Base-by-base conservation (phyloP, 192 early-diverging fungal genomes). In the Podila minutissima region DNA sequence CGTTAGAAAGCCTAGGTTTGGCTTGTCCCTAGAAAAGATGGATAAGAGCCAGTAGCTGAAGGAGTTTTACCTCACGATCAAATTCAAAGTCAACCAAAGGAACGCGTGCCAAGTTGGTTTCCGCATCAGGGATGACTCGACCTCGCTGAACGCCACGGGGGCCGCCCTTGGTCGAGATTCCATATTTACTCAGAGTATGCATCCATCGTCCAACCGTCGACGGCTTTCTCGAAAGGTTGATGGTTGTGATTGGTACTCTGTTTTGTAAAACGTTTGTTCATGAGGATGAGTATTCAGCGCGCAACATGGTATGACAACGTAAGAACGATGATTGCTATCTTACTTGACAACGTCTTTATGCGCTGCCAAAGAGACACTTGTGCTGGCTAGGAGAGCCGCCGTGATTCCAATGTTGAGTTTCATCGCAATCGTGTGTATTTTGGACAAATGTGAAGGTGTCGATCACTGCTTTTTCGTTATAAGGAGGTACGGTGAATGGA, bases 141-240 rank as follows among this genome's bases (percentile, higher is more conserved):
- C 70, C 70, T 11, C 70, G 61, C n/a, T 71, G 69, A 26, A 60
- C 41, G 12, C 70, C 70, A n/a, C 62, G 19, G 7, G 62, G 50
- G 2, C 62, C 70, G 24, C 51, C 37, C 26, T 15, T 24, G 10
- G 13, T 20, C n/a, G 61, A 49, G 17, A 74, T 61, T 3, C 66
- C 73, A 29, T 74, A 74, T 37, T 74, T 74, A 10, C 73, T 59
- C 2, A 74, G 49, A 3, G 73, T 63, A 17, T 74, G 66, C 10
- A 49, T 17, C 73, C 73, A 74, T 20, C 73, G 29, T 5, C 59
- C 65, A 20, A 74, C 37, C 17, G 73, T 74, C 5, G 73, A 74
- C n/a, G 12, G 60, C 8, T 65, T 38, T 5, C 41, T 29, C 2
- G 66, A 58, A 2, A 65, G 22, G 55, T 55, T 37, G 49, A 68